Conservation (phyloP, 805 yeast genomes). For the Saccharomycopsis capsularis region DNA sequence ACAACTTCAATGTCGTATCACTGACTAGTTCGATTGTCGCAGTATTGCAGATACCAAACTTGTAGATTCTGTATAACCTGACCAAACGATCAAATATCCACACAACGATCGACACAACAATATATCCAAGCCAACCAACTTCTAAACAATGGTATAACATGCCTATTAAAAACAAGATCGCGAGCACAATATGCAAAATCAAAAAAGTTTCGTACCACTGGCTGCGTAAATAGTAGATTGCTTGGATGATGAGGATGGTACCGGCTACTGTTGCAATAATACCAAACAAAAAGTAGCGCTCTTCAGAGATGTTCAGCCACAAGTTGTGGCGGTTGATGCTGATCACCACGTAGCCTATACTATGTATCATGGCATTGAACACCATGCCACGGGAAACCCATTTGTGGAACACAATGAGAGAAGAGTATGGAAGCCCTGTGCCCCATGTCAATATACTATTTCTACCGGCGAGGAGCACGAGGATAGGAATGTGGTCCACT, state of each 20-base stretch:
- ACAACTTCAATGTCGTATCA: not conserved
- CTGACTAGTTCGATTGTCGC: not conserved
- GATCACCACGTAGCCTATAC: slow-evolving; percentile 2
- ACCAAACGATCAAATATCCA: slow-evolving; percentile 12
- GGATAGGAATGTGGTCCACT: slow-evolving; percentile 43
- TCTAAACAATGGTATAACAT: slow-evolving; percentile 13
- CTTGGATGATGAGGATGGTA: slow-evolving; percentile 3
- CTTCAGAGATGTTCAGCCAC: not conserved
- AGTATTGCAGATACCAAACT: not conserved
- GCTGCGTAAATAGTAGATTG: slow-evolving; percentile 9
- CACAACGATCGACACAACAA: not conserved
- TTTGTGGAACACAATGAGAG: slow-evolving; percentile 61
- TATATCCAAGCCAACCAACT: slow-evolving; percentile 14
- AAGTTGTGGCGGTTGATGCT: not conserved
- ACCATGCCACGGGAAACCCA: slow-evolving; percentile 48
- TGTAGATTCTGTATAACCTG: slow-evolving; percentile 5
- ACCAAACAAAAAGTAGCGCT: slow-evolving; percentile 11
- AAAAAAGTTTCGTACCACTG: slow-evolving; percentile 15
- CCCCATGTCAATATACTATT: slow-evolving; percentile 56
- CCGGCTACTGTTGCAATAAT: slow-evolving; percentile 9
- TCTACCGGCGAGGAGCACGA: slow-evolving; percentile 61
- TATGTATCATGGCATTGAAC: slow-evolving; percentile 13
- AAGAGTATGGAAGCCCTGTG: slow-evolving; percentile 56
- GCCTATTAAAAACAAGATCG: slow-evolving; percentile 7
- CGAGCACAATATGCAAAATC: slow-evolving; percentile 7